Conservation (phyloP, 345 rosid species). For the Isatis tinctoria region DNA sequence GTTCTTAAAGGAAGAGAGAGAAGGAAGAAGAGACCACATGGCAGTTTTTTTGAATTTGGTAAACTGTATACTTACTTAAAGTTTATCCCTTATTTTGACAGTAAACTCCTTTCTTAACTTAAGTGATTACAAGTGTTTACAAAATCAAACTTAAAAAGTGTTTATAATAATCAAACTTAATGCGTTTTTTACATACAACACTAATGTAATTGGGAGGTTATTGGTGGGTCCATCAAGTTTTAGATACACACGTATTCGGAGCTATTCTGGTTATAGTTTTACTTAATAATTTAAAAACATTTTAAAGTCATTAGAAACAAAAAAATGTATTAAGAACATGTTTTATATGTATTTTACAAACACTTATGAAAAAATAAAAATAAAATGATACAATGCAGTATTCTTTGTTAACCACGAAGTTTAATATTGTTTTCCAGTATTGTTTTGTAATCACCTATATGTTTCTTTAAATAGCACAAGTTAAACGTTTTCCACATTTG, state of each 20-base stretch:
- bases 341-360: not conserved
- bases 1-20: constrained; percentile 31
- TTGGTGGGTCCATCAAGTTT: not conserved
- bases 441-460: not conserved
- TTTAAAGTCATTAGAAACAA: not conserved
- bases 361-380: not conserved
- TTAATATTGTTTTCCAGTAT: not conserved
- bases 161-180: too few relatives aligned
- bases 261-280: not conserved
- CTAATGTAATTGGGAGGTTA: not conserved
- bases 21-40: constrained; percentile 21
- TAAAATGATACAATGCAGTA: not conserved
- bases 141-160: not conserved
- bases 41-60: constrained; percentile 13
- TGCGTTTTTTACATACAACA: not conserved
- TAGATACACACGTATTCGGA: not conserved
- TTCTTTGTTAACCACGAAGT: not conserved
- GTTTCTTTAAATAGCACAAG: not conserved
- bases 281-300: not conserved
- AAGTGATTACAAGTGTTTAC: constrained; percentile 3
- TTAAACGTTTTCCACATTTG: not conserved
- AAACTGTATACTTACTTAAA: not conserved
- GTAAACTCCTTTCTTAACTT: not conserved
- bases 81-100: constrained; percentile 9
- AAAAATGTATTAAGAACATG: not conserved